Percentiles rank a stretch among this genome's conserved stretches.
Evolutionary conservation across 495 filamentous ascomycete genomes (phyloP).

Genomic region (Podospora bellae-mahoneyi): DNA sequence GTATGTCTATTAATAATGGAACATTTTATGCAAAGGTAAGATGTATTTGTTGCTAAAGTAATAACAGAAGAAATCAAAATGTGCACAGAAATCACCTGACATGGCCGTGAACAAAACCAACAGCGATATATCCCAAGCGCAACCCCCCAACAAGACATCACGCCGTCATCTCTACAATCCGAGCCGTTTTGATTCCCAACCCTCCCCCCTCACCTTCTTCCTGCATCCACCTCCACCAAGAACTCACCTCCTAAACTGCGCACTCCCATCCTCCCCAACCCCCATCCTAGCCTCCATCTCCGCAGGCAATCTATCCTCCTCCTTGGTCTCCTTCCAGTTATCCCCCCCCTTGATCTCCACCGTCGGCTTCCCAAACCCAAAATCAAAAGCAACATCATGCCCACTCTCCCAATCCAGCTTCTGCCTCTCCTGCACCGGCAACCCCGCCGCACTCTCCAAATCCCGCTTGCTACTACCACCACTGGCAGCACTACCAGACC

Average conservation of each 20-base stretch:
- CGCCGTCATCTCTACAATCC: no score
- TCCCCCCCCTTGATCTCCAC: background rate
- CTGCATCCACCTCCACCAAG: no score
- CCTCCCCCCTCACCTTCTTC: no score
- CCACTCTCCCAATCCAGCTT: constrained; percentile 32
- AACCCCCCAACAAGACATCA: no score
- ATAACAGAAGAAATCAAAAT: background rate
- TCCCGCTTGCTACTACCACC: background rate
- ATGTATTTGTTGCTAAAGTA: background rate
- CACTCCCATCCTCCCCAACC: background rate
- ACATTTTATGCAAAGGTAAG: background rate
- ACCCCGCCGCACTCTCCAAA: background rate
- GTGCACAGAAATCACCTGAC: no score
- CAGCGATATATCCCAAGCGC: no score
- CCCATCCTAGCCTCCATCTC: constrained; percentile 5
- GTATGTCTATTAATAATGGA: background rate
- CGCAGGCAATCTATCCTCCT: background rate
- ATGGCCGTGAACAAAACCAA: no score
- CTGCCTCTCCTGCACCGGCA: constrained; percentile 18
- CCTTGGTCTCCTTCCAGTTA: background rate
- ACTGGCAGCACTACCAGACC: background rate
- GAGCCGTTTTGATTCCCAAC: no score
- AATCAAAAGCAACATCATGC: constrained; percentile 30
- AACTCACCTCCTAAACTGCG: background rate
- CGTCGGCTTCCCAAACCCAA: constrained; percentile 22